Conservation (phyloP, 2,329 filamentous ascomycete species). For the Botrytis elliptica region DNA sequence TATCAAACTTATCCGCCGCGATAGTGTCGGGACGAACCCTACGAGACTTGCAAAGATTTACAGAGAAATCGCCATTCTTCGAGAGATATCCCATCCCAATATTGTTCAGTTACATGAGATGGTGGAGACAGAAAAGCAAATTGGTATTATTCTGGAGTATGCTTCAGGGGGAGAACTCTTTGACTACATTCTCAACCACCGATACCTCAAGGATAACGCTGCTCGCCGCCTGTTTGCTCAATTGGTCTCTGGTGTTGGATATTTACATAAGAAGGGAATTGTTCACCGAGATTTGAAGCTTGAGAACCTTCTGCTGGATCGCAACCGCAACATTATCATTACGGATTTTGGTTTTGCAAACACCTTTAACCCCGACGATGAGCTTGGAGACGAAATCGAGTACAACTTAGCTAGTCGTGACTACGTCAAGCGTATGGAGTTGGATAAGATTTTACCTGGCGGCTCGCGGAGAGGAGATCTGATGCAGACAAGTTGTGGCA, state of each 20-base stretch:
- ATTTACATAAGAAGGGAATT: constrained; percentile 97
- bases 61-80: constrained; percentile 89
- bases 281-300: constrained; percentile 96
- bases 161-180: constrained; percentile 97
- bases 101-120: constrained; percentile 97
- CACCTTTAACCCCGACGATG: constrained; percentile 87
- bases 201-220: constrained; percentile 91
- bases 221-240: constrained; percentile 92
- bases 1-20: constrained; percentile 95
- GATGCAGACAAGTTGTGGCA: constrained; percentile 99
- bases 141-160: constrained; percentile 97
- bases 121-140: constrained; percentile 95
- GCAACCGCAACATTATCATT: constrained; percentile 98
- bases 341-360: constrained; percentile 99
- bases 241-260: constrained; percentile 92
- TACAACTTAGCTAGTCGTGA: constrained; percentile 83
- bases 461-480: constrained; percentile 84
- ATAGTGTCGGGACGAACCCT: constrained; percentile 84
- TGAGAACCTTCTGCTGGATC: constrained; percentile 90
- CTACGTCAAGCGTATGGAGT: constrained; percentile 79
- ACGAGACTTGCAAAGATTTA: constrained; percentile 93
- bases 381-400: constrained; percentile 87
- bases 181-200: constrained; percentile 95
- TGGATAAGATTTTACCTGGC: constrained; percentile 74
- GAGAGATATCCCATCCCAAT: constrained; percentile 87